phyloP scores from a whole-genome alignment of 2,329 filamentous ascomycete species.

The Whalleya microplaca region DNA sequence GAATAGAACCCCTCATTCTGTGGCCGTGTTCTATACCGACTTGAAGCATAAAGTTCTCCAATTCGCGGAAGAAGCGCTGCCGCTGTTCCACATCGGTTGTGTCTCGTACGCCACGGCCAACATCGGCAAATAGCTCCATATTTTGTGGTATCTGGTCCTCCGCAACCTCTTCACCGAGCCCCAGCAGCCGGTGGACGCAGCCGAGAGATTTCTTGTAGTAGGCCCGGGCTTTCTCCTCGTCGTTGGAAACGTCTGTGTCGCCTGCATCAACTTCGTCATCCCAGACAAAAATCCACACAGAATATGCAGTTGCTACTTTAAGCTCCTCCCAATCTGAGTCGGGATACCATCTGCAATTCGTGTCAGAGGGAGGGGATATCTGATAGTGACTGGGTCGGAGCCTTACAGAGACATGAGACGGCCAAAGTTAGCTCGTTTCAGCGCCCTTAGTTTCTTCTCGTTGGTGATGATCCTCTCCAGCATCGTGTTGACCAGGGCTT shows the following conservation, averaged over 20 bases:
- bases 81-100: conserved; percentile 29
- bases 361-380: conserved; percentile 3
- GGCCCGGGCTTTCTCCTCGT: conserved; percentile 33
- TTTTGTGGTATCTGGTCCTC: conserved; percentile 26
- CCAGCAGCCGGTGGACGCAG: conserved; percentile 35
- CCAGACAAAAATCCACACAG: conserved; percentile 41
- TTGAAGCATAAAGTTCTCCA: conserved; percentile 35
- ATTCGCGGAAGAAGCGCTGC: conserved; percentile 32
- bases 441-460: conserved; percentile 33
- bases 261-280: conserved; percentile 40
- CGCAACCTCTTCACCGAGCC: conserved; percentile 19
- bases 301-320: conserved; percentile 36
- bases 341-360: conserved; percentile 36
- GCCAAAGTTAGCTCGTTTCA: conserved; percentile 40
- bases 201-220: conserved; percentile 37
- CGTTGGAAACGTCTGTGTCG: conserved; percentile 36
- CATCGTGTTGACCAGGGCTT: conserved; percentile 27
- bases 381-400: not conserved
- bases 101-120: conserved; percentile 24
- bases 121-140: conserved; percentile 34
- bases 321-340: conserved; percentile 39
- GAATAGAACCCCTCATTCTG: conserved; percentile 33
- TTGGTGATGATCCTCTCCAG: conserved; percentile 35
- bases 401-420: conserved; percentile 38
- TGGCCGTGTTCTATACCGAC: conserved; percentile 34